phyloP scores from a whole-genome alignment of 495 filamentous ascomycete species.

The Penicillium odoratum region DNA sequence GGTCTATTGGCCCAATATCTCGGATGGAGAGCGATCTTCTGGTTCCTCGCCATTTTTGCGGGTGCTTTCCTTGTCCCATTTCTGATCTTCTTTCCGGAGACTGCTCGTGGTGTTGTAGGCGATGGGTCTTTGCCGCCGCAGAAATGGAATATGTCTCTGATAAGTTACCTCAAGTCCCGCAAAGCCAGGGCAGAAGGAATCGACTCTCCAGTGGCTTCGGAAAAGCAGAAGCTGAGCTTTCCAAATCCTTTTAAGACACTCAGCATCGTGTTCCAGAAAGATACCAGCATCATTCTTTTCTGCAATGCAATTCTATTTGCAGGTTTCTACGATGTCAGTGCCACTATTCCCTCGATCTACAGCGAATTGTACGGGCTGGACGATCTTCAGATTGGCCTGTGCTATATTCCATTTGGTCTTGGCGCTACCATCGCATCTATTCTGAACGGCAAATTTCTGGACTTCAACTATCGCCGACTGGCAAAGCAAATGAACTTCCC shows the following conservation, averaged over 20 bases:
- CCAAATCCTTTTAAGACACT: slow-evolving; percentile 73
- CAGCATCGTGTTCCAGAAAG: slow-evolving; percentile 59
- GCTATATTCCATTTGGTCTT: slow-evolving; percentile 47
- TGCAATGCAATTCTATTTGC: slow-evolving; percentile 49
- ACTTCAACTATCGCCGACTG: slow-evolving; percentile 46
- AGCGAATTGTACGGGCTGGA: slow-evolving; percentile 44
- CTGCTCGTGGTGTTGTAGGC: slow-evolving; percentile 46
- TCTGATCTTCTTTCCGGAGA: slow-evolving; percentile 45
- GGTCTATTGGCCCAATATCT: slow-evolving; percentile 64
- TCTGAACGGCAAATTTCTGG: slow-evolving; percentile 78
- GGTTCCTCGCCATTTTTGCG: slow-evolving; percentile 67
- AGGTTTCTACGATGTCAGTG: slow-evolving; percentile 38
- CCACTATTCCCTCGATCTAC: slow-evolving; percentile 46
- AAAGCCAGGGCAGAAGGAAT: slow-evolving; percentile 23
- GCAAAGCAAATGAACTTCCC: slow-evolving; percentile 43
- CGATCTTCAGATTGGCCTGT: slow-evolving; percentile 51
- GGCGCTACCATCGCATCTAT: slow-evolving; percentile 79
- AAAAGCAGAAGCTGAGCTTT: slow-evolving; percentile 53
- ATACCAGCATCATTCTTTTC: slow-evolving; percentile 45
- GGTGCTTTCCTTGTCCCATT: slow-evolving; percentile 38
- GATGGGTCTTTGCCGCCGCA: slow-evolving; percentile 40
- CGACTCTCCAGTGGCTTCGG: slow-evolving; percentile 8
- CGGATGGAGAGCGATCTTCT: slow-evolving; percentile 72
- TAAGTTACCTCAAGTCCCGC: slow-evolving; percentile 31
- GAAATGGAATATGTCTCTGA: slow-evolving; percentile 37